Evolutionary conservation across 371 early-diverging fungal genomes (phyloP).

Genomic region (Lichtheimia ornata): DNA sequence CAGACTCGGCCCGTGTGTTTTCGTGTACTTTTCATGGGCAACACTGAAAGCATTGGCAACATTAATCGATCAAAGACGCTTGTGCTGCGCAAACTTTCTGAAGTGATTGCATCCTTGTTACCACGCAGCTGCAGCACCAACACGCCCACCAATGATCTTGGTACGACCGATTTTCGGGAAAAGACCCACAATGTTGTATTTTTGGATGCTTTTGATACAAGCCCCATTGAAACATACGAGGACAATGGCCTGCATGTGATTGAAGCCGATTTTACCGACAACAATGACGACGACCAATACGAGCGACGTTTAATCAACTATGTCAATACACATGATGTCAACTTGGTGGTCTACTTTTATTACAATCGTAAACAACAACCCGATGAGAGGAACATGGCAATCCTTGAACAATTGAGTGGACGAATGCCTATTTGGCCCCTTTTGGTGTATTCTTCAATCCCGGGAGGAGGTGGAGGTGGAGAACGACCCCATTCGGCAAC

Average conservation of each 20-base stretch:
- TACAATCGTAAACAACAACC: too few species aligned
- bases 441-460: not conserved
- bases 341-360: conserved; percentile 22
- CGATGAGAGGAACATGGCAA: conserved; percentile 7
- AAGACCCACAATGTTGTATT: conserved; percentile 14
- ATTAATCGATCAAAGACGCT: not conserved
- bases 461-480: not conserved
- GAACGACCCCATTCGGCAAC: not conserved
- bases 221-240: conserved; percentile 24
- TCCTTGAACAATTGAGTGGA: conserved; percentile 4
- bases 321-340: conserved; percentile 6
- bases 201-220: conserved; percentile 4
- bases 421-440: not conserved
- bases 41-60: not conserved
- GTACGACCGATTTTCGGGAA: conserved; percentile 6
- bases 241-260: conserved; percentile 23
- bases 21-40: conserved; percentile 16
- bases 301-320: conserved; percentile 7
- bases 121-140: not conserved
- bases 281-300: conserved; percentile 1
- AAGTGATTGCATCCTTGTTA: conserved; percentile 6
- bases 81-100: conserved; percentile 8
- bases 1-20: not conserved
- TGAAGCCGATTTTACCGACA: conserved; percentile 26
- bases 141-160: not conserved